A percentile compares a stretch with the other conserved stretches of the same genome.
Conservation (phyloP, 2,329 filamentous ascomycete species). For the Trichoderma sp. region DNA sequence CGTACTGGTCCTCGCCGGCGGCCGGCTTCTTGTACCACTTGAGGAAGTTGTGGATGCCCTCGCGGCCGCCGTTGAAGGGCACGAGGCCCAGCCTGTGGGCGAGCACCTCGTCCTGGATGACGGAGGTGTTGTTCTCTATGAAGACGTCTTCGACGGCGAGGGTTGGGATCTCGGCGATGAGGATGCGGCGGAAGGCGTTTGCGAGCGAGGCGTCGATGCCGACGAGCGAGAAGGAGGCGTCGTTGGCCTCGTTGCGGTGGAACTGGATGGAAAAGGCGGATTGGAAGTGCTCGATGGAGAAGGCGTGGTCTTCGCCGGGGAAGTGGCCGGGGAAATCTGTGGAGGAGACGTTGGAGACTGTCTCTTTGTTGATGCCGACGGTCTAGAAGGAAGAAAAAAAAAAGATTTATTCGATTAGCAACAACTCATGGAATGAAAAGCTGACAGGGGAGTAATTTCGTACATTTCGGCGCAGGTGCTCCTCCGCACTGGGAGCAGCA, state of each 20-base stretch:
- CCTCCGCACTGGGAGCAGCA: constrained; percentile 54
- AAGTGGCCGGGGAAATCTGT: constrained; percentile 92
- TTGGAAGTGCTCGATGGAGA: constrained; percentile 74
- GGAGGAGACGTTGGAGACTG: constrained; percentile 83
- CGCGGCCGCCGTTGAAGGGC: constrained; percentile 78
- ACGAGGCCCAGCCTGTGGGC: constrained; percentile 88
- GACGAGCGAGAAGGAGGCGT: constrained; percentile 87
- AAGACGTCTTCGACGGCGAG: constrained; percentile 94
- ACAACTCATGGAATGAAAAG: neutral
- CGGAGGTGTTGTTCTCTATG: constrained; percentile 94
- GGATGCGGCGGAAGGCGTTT: constrained; percentile 95
- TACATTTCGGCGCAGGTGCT: constrained; percentile 66
- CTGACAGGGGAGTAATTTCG: constrained; percentile 30
- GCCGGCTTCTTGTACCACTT: constrained; percentile 77
- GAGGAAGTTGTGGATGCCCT: constrained; percentile 77
- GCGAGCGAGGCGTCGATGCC: constrained; percentile 91
- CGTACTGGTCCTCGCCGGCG: constrained; percentile 63
- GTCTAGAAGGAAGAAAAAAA: constrained; percentile 58
- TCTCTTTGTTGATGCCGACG: constrained; percentile 86
- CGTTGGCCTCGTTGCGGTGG: constrained; percentile 77
- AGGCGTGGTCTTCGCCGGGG: constrained; percentile 83
- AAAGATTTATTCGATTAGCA: neutral
- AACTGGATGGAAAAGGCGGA: constrained; percentile 75
- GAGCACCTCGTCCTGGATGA: constrained; percentile 97
- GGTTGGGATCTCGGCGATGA: constrained; percentile 91